Conservation (phyloP, 352 stramenopile genomes). For the Hyaloperonospora brassicae region DNA sequence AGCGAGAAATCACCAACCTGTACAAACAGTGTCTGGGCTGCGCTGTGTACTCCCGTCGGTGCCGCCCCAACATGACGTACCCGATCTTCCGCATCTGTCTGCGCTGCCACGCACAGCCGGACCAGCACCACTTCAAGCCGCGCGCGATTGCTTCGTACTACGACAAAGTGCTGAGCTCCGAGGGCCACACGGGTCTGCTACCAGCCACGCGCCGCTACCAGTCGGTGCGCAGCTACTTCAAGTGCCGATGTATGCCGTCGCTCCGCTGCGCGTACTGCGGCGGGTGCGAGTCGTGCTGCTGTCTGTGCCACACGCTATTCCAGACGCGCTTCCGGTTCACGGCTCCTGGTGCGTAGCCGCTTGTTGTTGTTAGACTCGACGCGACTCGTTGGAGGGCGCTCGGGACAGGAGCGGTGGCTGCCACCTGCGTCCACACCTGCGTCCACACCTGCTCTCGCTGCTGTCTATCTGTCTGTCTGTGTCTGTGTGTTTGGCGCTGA, state of each 20-base stretch:
- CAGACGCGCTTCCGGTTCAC: conserved; percentile 75
- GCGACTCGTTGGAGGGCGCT: too few species aligned
- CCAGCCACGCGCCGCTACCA: conserved; percentile 55
- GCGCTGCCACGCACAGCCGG: conserved; percentile 58
- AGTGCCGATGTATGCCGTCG: conserved; percentile 56
- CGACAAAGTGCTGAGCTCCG: conserved; percentile 60
- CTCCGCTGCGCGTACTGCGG: conserved; percentile 61
- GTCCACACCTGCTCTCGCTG: too few species aligned
- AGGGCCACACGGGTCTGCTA: conserved; percentile 66
- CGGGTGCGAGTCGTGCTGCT: conserved; percentile 74
- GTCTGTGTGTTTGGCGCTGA: too few species aligned
- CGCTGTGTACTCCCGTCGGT: conserved; percentile 48
- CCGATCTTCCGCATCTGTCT: conserved; percentile 60
- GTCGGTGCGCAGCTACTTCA: conserved; percentile 59
- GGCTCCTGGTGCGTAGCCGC: conserved; percentile 45
- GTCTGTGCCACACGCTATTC: conserved; percentile 81
- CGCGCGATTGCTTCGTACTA: conserved; percentile 48
- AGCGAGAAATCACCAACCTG: conserved; percentile 71
- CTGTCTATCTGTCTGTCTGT: too few species aligned
- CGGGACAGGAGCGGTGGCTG: too few species aligned
- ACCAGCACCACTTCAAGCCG: conserved; percentile 71
- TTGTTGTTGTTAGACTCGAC: too few species aligned
- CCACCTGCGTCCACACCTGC: too few species aligned
- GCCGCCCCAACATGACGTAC: conserved; percentile 60
- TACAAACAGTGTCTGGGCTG: conserved; percentile 84